Conservation (phyloP, 2,329 filamentous ascomycete genomes). For the Fusarium foetens region DNA sequence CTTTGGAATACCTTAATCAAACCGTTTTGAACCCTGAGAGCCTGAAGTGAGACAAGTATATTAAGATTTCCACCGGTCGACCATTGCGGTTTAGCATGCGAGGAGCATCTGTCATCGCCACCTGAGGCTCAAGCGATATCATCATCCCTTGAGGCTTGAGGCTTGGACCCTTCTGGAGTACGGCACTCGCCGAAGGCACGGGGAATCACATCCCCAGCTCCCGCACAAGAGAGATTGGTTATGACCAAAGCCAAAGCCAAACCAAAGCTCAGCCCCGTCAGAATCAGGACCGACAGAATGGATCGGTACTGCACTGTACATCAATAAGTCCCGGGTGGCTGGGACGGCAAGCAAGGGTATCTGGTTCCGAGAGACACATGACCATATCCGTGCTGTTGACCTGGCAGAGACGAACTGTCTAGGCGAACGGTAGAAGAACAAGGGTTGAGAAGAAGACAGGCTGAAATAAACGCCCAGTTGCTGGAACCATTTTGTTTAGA, state of each 20-base stretch:
- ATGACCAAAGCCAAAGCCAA: neutral
- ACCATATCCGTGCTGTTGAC: neutral
- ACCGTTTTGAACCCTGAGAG: neutral
- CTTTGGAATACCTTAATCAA: neutral
- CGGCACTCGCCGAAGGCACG: constrained; percentile 13
- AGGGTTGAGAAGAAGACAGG: constrained; percentile 10
- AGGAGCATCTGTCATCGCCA: neutral
- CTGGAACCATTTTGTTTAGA: constrained; percentile 1
- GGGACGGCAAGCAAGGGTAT: constrained; percentile 35
- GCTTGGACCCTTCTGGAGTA: neutral
- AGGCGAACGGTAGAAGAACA: constrained; percentile 9
- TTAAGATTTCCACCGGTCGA: neutral
- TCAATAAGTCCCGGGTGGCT: constrained; percentile 31
- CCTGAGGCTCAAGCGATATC: constrained; percentile 19
- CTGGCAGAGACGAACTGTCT: neutral
- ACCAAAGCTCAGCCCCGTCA: neutral
- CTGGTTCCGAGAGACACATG: constrained; percentile 4
- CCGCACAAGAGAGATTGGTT: constrained; percentile 22
- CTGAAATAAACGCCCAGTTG: constrained; percentile 29
- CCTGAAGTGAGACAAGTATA: constrained; percentile 1
- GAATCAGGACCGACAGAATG: constrained; percentile 15
- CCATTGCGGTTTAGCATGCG: neutral
- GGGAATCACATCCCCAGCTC: constrained; percentile 7
- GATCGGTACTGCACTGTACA: constrained; percentile 18
- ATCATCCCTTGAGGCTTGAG: neutral